phyloP scores from a whole-genome alignment of 495 filamentous ascomycete genomes.

The Penicillium alfredii region DNA sequence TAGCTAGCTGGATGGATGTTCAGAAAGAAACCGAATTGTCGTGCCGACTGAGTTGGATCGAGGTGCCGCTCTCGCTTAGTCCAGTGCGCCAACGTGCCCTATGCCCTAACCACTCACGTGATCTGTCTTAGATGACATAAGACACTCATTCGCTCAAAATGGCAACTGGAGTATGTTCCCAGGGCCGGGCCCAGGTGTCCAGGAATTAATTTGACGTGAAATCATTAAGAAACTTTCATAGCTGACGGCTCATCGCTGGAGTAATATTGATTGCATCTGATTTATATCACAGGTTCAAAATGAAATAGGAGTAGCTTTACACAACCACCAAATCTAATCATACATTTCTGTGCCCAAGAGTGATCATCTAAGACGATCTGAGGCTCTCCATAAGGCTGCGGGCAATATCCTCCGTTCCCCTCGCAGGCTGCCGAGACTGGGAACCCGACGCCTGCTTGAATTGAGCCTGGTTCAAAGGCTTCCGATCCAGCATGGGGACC shows the following conservation, averaged over 20 bases:
- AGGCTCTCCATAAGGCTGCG: constrained; percentile 29
- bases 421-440: constrained; percentile 5
- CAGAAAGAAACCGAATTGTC: constrained; percentile 7
- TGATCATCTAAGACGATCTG: too few relatives aligned
- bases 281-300: constrained; percentile 31
- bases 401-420: constrained; percentile 30
- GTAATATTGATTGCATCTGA: constrained; percentile 17
- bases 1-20: constrained; percentile 40
- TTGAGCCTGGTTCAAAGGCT: constrained; percentile 11
- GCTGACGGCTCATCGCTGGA: too few relatives aligned
- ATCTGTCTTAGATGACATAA: not conserved
- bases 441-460: constrained; percentile 4
- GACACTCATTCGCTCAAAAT: not conserved
- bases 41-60: constrained; percentile 8
- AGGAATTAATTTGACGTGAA: too few relatives aligned
- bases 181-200: too few relatives aligned
- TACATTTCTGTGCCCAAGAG: constrained; percentile 27
- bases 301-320: constrained; percentile 28
- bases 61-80: constrained; percentile 25
- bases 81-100: constrained; percentile 26
- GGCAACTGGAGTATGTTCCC: too few relatives aligned
- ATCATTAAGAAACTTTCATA: too few relatives aligned
- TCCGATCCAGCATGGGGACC: constrained; percentile 33
- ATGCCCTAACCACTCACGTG: constrained; percentile 29
- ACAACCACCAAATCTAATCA: constrained; percentile 34